Evolutionary conservation across 805 yeast species (phyloP).

Genomic region (Saccharomycopsis fodiens): DNA sequence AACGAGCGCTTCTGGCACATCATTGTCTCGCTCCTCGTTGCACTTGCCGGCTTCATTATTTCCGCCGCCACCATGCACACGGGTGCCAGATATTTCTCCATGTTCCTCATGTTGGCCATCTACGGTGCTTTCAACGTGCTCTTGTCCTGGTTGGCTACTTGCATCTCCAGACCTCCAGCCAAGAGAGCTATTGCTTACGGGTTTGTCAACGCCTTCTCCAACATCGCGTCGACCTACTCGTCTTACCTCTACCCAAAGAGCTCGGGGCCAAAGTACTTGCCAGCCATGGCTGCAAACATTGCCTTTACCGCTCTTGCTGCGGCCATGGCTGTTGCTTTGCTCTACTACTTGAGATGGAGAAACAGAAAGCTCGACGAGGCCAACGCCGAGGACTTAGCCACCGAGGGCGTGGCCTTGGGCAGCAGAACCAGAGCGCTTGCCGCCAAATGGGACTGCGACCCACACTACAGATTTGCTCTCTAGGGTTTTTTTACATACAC

Average conservation of each 20-base stretch:
- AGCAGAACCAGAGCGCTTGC: slow-evolving; percentile 11
- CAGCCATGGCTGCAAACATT: slow-evolving; percentile 42
- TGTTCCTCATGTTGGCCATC: slow-evolving; percentile 50
- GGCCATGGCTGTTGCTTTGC: slow-evolving; percentile 34
- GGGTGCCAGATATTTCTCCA: slow-evolving; percentile 51
- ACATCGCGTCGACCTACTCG: slow-evolving; percentile 51
- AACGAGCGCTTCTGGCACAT: slow-evolving; percentile 49
- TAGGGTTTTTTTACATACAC: too few relatives aligned
- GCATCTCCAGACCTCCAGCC: slow-evolving; percentile 52
- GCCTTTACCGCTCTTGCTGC: slow-evolving; percentile 36
- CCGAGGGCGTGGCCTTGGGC: slow-evolving; percentile 9
- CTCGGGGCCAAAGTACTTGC: slow-evolving; percentile 34
- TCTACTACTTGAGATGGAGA: slow-evolving; percentile 28
- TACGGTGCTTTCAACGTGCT: slow-evolving; percentile 47
- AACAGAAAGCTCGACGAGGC: slow-evolving; percentile 10
- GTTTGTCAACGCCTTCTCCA: slow-evolving; percentile 46
- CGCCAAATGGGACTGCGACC: slow-evolving; percentile 14
- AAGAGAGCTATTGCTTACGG: slow-evolving; percentile 54
- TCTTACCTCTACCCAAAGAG: slow-evolving; percentile 41
- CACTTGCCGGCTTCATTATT: slow-evolving; percentile 40
- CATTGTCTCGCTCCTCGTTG: slow-evolving; percentile 33
- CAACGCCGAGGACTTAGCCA: slow-evolving; percentile 13
- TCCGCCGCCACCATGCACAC: slow-evolving; percentile 43
- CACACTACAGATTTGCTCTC: slow-evolving; percentile 11
- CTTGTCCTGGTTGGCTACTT: slow-evolving; percentile 51